Conservation (phyloP, 805 yeast genomes). For the Starmerella sirachaensis region DNA sequence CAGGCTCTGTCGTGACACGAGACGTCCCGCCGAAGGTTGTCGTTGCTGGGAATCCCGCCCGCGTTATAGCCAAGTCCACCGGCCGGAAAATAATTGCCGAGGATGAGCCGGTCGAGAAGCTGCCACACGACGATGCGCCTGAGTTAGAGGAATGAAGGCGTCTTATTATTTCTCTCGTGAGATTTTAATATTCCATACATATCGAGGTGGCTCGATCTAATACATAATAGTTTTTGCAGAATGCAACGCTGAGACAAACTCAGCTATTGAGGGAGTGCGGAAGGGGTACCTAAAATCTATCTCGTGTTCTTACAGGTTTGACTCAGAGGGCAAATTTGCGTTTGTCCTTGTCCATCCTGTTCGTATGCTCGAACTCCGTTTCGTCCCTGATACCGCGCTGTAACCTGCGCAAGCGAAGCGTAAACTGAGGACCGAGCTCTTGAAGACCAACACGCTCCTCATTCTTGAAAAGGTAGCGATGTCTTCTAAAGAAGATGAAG, state of each 20-base stretch:
- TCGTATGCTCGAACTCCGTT: conserved; percentile 89
- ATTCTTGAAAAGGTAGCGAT: conserved; percentile 76
- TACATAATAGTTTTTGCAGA: too few species aligned
- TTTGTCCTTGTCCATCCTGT: conserved; percentile 95
- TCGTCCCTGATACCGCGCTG: conserved; percentile 90
- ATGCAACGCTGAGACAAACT: too few species aligned
- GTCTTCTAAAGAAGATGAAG: conserved; percentile 88
- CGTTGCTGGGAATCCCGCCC: conserved; percentile 54
- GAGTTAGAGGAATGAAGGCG: too few species aligned
- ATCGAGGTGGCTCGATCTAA: too few species aligned
- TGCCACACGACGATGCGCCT: too few species aligned
- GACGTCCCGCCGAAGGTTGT: conserved; percentile 44
- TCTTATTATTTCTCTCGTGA: too few species aligned
- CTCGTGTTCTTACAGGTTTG: too few species aligned
- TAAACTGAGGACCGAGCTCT: conserved; percentile 94
- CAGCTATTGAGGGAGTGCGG: too few species aligned
- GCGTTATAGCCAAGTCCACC: conserved; percentile 25
- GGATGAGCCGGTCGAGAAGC: too few species aligned
- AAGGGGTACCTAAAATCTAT: too few species aligned
- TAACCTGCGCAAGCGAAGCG: conserved; percentile 72
- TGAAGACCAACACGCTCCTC: conserved; percentile 91
- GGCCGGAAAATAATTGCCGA: neutral
- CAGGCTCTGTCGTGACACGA: conserved; percentile 52
- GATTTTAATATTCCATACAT: too few species aligned
- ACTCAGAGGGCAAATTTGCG: conserved; percentile 71